These are phyloP conservation scores for Coniferiporia weirii DNA, from an alignment of 1,284 basidiomycete genomes.

Conservation along the genomic window DNA sequence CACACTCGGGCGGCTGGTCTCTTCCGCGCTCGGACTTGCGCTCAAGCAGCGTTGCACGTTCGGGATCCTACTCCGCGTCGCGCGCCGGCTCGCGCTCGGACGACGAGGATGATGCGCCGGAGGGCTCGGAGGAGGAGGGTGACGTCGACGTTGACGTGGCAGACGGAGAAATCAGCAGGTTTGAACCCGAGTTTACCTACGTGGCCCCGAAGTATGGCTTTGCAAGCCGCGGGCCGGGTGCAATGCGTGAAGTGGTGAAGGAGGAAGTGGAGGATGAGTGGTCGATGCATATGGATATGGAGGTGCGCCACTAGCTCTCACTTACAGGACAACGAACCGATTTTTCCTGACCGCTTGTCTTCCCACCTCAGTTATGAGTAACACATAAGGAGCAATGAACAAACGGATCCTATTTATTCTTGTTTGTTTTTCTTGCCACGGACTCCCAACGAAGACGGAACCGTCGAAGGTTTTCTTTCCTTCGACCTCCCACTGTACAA, in stretches of 20 bases:
- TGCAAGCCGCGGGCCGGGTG: slow-evolving; percentile 27
- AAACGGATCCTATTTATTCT: not conserved
- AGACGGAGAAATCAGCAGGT: not conserved
- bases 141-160: slow-evolving; percentile 12
- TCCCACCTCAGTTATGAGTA: not conserved
- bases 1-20: slow-evolving; percentile 41
- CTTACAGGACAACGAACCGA: not conserved
- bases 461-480: not conserved
- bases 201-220: not conserved
- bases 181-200: not conserved
- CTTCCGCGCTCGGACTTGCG: slow-evolving; percentile 48
- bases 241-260: slow-evolving; percentile 29
- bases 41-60: slow-evolving; percentile 26
- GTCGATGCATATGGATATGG: slow-evolving; percentile 37
- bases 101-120: slow-evolving; percentile 23
- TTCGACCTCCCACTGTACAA: not conserved
- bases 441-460: slow-evolving; percentile 4
- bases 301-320: slow-evolving; percentile 34
- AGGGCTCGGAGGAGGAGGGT: slow-evolving; percentile 9
- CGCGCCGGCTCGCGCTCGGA: slow-evolving; percentile 34
- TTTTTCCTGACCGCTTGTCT: not conserved
- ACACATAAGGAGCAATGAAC: not conserved
- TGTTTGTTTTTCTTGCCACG: not conserved
- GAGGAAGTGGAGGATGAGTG: slow-evolving; percentile 36
- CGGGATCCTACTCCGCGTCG: slow-evolving; percentile 26